Conservation (phyloP, 148 eudicot genomes). For the Polygonum maritimum region DNA sequence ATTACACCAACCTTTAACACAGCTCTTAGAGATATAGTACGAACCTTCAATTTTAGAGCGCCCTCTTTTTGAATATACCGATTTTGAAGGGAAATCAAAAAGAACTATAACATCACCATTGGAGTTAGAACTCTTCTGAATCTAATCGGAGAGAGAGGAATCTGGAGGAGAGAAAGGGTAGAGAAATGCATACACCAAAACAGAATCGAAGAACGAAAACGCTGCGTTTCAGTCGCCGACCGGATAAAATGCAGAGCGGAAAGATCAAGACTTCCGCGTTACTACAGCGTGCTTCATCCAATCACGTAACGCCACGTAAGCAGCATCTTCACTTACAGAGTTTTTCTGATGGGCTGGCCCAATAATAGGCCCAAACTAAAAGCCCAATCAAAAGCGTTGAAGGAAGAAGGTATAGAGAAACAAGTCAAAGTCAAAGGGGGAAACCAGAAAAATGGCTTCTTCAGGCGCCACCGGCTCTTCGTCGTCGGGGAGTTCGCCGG, state of each 20-base stretch:
- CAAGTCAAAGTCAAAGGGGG: background rate
- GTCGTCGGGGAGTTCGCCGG: constrained; percentile 17
- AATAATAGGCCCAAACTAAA: background rate
- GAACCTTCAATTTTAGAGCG: background rate
- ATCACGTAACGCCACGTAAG: background rate
- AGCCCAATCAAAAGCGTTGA: background rate
- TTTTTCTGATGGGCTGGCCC: background rate
- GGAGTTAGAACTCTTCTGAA: background rate
- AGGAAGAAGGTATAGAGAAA: background rate
- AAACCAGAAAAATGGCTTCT: constrained; percentile 23
- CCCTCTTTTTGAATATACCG: background rate
- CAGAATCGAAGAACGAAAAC: background rate
- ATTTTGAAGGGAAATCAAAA: background rate
- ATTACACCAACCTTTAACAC: background rate
- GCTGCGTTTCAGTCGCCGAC: background rate
- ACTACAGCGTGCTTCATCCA: background rate
- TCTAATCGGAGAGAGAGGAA: background rate
- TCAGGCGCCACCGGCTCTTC: constrained; percentile 21
- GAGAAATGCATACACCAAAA: background rate
- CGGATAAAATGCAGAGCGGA: background rate
- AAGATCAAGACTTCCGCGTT: background rate
- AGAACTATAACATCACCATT: background rate
- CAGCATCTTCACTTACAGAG: background rate
- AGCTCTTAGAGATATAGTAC: background rate
- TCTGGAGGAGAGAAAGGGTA: background rate